phyloP scores from a whole-genome alignment of 352 stramenopile genomes.

The Pythium brassicae region DNA sequence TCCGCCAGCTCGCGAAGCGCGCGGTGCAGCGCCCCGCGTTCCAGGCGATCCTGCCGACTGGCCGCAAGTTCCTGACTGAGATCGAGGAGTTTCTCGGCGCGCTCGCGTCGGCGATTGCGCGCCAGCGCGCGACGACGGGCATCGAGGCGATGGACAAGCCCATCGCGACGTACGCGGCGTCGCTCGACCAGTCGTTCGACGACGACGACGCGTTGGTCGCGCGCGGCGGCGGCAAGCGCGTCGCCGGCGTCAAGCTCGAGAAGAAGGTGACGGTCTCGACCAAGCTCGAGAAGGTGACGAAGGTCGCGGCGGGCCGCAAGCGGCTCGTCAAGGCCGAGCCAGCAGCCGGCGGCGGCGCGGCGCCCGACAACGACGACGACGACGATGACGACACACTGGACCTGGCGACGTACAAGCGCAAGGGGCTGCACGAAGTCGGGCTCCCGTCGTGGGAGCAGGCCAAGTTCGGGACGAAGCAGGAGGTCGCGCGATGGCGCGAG shows the following conservation, averaged over 20 bases:
- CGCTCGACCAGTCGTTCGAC: constrained; percentile 67
- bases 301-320: constrained; percentile 31
- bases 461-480: constrained; percentile 51
- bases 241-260: constrained; percentile 34
- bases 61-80: constrained; percentile 88
- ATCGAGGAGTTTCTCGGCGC: constrained; percentile 80
- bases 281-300: constrained; percentile 58
- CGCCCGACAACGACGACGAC: constrained; percentile 32
- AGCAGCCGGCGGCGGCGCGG: background rate
- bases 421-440: constrained; percentile 60
- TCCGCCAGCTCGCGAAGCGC: constrained; percentile 81
- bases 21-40: constrained; percentile 80
- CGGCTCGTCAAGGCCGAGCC: constrained; percentile 47
- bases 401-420: constrained; percentile 52
- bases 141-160: constrained; percentile 63
- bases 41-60: constrained; percentile 81
- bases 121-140: constrained; percentile 44
- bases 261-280: constrained; percentile 60
- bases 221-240: constrained; percentile 8
- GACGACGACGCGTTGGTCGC: constrained; percentile 29
- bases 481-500: constrained; percentile 50
- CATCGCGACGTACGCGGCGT: constrained; percentile 59
- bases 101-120: constrained; percentile 58
- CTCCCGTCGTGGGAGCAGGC: constrained; percentile 47
- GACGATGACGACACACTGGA: constrained; percentile 44